These are phyloP conservation scores for Kentomonas sorsogonicus DNA, from an alignment of 208 protist genomes.

Conservation along the genomic window DNA sequence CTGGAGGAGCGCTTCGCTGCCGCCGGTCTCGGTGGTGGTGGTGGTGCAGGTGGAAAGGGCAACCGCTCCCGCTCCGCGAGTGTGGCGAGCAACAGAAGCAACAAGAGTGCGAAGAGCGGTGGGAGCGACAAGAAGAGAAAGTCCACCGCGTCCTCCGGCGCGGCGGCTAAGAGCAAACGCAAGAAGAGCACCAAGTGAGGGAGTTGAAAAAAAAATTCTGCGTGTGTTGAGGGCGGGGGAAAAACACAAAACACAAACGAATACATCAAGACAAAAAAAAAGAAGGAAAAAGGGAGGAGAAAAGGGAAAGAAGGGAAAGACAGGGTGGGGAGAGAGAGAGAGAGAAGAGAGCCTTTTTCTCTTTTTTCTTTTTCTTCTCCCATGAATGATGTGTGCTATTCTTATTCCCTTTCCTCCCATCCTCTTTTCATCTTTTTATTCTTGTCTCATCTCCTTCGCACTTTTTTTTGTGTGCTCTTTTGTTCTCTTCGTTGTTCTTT, in stretches of 20 bases:
- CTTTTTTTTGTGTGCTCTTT: constrained; percentile 9
- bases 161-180: background rate
- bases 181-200: background rate
- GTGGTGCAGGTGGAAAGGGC: constrained; percentile 1
- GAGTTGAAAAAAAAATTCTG: constrained; percentile 8
- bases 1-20: constrained; percentile 28
- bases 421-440: constrained; percentile 6
- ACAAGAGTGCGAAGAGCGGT: constrained; percentile 18
- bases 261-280: background rate
- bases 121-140: background rate
- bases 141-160: background rate
- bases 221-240: constrained; percentile 2
- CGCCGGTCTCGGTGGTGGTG: background rate
- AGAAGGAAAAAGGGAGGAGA: constrained; percentile 5
- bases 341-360: background rate
- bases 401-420: background rate
- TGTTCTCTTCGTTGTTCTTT: constrained; percentile 6
- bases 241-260: background rate
- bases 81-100: constrained; percentile 16
- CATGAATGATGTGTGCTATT: background rate
- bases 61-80: constrained; percentile 3
- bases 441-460: background rate
- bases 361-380: too few relatives aligned
- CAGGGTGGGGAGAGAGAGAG: too few relatives aligned
- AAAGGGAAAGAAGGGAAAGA: constrained; percentile 2